Evolutionary conservation across 192 early-diverging fungal species (phyloP).

Genomic region (Phlyctochytrium bullatum): DNA sequence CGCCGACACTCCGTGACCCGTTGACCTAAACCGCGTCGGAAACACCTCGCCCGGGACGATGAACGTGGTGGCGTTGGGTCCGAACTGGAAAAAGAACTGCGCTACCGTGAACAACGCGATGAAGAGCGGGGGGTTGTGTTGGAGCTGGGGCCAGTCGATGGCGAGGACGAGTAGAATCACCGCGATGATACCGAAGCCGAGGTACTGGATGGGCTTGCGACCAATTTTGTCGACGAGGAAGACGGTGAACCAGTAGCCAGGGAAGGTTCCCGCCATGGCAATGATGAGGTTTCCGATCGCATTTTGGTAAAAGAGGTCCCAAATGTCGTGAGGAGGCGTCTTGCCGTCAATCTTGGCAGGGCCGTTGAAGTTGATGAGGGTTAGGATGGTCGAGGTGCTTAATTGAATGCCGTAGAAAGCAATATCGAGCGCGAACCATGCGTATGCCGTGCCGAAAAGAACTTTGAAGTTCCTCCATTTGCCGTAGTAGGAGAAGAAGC

Average conservation of each 20-base stretch:
- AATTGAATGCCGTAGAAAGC: slow-evolving; percentile 48
- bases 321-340: slow-evolving; percentile 52
- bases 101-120: slow-evolving; percentile 45
- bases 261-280: slow-evolving; percentile 63
- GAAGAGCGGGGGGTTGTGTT: slow-evolving; percentile 29
- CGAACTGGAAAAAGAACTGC: slow-evolving; percentile 86
- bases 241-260: slow-evolving; percentile 96
- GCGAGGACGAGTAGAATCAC: slow-evolving; percentile 65
- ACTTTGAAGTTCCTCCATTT: slow-evolving; percentile 78
- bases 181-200: slow-evolving; percentile 79
- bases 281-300: slow-evolving; percentile 91
- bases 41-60: slow-evolving; percentile 73
- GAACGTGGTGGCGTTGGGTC: slow-evolving; percentile 89
- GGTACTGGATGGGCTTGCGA: slow-evolving; percentile 87
- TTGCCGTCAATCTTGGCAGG: slow-evolving; percentile 33
- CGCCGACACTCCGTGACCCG: slow-evolving; percentile 74
- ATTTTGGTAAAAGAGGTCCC: slow-evolving; percentile 33
- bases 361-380: slow-evolving; percentile 36
- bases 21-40: slow-evolving; percentile 72
- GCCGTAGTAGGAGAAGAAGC: slow-evolving; percentile 63
- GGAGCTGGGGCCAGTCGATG: slow-evolving; percentile 21
- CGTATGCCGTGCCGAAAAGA: slow-evolving; percentile 51
- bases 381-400: slow-evolving; percentile 19
- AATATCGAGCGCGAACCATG: slow-evolving; percentile 51
- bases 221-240: slow-evolving; percentile 84